Evolutionary conservation across 2,329 filamentous ascomycete genomes (phyloP).

Genomic region (Scedosporium minutisporum): DNA sequence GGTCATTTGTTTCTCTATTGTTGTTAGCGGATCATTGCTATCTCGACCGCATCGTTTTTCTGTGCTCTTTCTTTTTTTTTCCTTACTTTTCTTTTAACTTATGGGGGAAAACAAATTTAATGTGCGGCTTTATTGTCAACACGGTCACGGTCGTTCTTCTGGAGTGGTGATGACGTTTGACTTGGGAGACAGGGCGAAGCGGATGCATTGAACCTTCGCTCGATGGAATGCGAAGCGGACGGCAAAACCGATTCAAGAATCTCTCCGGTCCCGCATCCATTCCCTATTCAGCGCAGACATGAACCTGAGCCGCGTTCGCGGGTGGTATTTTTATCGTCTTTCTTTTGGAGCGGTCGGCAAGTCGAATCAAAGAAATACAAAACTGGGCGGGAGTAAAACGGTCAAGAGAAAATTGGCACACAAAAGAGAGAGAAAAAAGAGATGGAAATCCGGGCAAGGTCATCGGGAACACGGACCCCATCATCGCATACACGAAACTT

Average conservation of each 20-base stretch:
- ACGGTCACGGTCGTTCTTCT: neutral
- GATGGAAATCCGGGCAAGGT: neutral
- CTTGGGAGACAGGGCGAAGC: too few species aligned
- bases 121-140: neutral
- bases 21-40: neutral
- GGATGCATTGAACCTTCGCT: too few species aligned
- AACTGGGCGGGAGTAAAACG: neutral
- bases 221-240: too few species aligned
- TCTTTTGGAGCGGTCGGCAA: neutral
- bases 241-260: too few species aligned
- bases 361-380: neutral
- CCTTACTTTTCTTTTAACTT: neutral
- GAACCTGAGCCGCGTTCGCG: too few species aligned
- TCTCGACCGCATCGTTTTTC: neutral
- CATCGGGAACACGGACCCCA: neutral
- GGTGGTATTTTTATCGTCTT: neutral
- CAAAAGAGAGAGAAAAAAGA: neutral
- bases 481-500: neutral
- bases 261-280: too few species aligned
- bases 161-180: neutral
- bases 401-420: neutral
- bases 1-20: constrained; percentile 1
- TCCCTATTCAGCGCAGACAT: too few species aligned
- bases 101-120: neutral
- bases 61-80: neutral